A percentile compares a stretch with the other conserved stretches of the same genome.
phyloP scores from a whole-genome alignment of 208 protist species.

The Leishmania tarentolae region DNA sequence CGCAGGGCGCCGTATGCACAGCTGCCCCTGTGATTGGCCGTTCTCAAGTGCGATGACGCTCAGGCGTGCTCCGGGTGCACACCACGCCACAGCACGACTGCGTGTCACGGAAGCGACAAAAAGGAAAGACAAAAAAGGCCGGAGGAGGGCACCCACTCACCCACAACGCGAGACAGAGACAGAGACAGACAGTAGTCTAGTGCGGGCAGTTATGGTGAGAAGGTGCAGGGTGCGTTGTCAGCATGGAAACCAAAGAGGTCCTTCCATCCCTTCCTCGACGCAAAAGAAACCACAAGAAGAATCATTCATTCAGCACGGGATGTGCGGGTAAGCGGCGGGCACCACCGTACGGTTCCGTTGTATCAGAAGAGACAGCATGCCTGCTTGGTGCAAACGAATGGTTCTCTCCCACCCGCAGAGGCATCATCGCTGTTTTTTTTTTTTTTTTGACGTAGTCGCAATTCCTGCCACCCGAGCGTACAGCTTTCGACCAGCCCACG shows the following conservation, averaged over 20 bases:
- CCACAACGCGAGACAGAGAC: no score
- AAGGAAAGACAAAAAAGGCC: not conserved
- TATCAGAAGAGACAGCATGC: not conserved
- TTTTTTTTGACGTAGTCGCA: not conserved
- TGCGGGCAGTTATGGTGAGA: no score
- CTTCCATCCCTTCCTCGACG: no score
- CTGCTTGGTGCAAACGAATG: not conserved
- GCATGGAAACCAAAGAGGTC: not conserved
- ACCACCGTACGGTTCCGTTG: not conserved
- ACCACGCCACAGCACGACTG: not conserved
- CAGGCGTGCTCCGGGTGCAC: not conserved
- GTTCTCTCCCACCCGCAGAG: no score
- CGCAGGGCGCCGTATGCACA: not conserved
- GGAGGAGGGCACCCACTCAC: no score
- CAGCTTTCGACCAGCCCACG: not conserved
- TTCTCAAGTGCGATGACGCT: not conserved
- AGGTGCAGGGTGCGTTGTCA: not conserved
- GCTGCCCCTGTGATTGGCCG: not conserved
- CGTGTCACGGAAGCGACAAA: not conserved
- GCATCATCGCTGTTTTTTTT: not conserved
- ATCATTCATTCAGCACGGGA: no score
- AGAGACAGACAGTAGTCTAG: not conserved
- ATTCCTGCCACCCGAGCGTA: not conserved
- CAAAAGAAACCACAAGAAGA: no score
- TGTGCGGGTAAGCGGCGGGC: no score